phyloP scores from a whole-genome alignment of 2,329 filamentous ascomycete genomes.

The Annulohypoxylon truncatum region DNA sequence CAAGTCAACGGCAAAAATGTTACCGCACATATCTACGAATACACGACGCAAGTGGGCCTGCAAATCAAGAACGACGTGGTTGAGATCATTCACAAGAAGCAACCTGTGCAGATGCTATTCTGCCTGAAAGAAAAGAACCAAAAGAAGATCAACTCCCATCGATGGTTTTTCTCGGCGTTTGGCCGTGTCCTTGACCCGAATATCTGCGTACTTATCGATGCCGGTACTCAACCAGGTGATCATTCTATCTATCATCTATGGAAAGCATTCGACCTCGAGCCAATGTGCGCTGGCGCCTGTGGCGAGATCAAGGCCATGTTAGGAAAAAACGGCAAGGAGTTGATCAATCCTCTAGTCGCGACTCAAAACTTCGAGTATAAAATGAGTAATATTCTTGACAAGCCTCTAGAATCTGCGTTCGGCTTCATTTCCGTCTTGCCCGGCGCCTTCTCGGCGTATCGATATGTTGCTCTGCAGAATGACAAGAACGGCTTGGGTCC shows the following conservation, averaged over 20 bases:
- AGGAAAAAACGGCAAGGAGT: conserved; percentile 81
- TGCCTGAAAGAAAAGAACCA: conserved; percentile 99
- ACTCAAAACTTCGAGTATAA: conserved; percentile 99
- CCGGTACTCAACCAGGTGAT: conserved; percentile 91
- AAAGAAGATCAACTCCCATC: conserved; percentile 99
- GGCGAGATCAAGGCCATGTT: conserved; percentile 99
- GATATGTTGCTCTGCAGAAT: conserved; percentile 96
- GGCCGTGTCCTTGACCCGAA: conserved; percentile 92
- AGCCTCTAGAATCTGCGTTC: conserved; percentile 95
- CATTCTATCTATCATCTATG: conserved; percentile 98
- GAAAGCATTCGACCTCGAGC: conserved; percentile 98
- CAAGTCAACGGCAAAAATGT: conserved; percentile 97
- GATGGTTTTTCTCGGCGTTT: conserved; percentile 99
- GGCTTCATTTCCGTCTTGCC: conserved; percentile 98
- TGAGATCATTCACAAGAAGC: conserved; percentile 82
- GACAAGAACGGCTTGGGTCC: conserved; percentile 96
- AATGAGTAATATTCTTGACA: conserved; percentile 99
- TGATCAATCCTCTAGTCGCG: conserved; percentile 93
- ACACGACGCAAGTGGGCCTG: conserved; percentile 87
- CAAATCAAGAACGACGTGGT: conserved; percentile 92
- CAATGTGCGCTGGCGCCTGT: conserved; percentile 96
- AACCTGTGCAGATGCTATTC: conserved; percentile 96
- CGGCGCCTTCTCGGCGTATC: conserved; percentile 92
- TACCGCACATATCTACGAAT: conserved; percentile 97
- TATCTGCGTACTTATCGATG: conserved; percentile 95